Percentiles rank a stretch among this genome's conserved stretches.
These are phyloP conservation scores for Diaporthe sp. DNA, from an alignment of 2,329 filamentous ascomycete genomes.

Conservation along the genomic window DNA sequence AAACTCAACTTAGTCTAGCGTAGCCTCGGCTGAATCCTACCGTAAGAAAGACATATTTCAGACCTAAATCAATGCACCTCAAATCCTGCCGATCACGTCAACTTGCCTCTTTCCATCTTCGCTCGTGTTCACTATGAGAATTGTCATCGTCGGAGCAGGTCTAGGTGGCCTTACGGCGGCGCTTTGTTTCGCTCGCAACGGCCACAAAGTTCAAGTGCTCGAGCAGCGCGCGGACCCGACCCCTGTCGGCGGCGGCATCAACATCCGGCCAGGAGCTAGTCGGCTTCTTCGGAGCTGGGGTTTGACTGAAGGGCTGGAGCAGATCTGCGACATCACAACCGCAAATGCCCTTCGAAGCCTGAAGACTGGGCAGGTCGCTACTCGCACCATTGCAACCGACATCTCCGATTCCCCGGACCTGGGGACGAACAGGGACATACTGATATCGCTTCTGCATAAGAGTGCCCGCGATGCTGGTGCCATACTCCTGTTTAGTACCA, in stretches of 20 bases:
- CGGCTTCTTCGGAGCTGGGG: slow-evolving; percentile 43
- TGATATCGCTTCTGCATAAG: slow-evolving; percentile 38
- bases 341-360: slow-evolving; percentile 41
- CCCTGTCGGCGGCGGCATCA: slow-evolving; percentile 43
- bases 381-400: slow-evolving; percentile 39
- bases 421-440: slow-evolving; percentile 42
- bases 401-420: slow-evolving; percentile 41
- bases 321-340: slow-evolving; percentile 34
- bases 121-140: slow-evolving; percentile 37
- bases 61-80: background rate
- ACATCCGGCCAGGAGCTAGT: slow-evolving; percentile 43
- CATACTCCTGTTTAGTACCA: background rate
- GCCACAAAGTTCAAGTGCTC: slow-evolving; percentile 42
- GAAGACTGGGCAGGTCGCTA: slow-evolving; percentile 40
- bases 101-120: background rate
- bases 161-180: slow-evolving; percentile 45
- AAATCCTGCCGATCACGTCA: too few relatives aligned
- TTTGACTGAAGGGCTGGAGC: slow-evolving; percentile 33
- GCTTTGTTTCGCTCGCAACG: slow-evolving; percentile 39
- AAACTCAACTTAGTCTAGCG: too few relatives aligned
- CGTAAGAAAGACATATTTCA: background rate
- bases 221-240: slow-evolving; percentile 42
- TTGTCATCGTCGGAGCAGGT: slow-evolving; percentile 45
- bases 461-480: slow-evolving; percentile 33
- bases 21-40: background rate